These are phyloP conservation scores for Zygosaccharomyces lentus DNA, from an alignment of 805 yeast species.

Conservation along the genomic window DNA sequence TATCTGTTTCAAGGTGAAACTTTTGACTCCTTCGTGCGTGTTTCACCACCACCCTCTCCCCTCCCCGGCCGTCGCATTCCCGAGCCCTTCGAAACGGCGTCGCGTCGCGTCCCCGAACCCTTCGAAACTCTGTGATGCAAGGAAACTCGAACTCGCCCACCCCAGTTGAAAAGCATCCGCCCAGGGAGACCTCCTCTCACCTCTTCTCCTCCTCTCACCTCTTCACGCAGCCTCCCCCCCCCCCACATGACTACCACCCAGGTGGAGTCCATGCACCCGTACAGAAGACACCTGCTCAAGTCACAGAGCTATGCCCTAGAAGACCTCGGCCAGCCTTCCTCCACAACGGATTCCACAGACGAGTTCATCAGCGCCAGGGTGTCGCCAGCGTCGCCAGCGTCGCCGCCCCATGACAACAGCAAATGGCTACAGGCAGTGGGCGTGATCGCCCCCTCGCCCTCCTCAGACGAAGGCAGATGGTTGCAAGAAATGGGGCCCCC, in stretches of 20 bases:
- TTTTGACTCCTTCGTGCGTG: too few relatives aligned
- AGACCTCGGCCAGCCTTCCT: conserved; percentile 1
- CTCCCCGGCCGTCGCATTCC: too few relatives aligned
- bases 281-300: conserved; percentile 13
- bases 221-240: too few relatives aligned
- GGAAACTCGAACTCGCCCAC: too few relatives aligned
- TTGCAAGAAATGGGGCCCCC: conserved; percentile 10
- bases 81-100: too few relatives aligned
- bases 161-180: too few relatives aligned
- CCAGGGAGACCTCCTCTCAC: too few relatives aligned
- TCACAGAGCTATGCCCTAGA: conserved; percentile 9
- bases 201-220: too few relatives aligned
- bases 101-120: too few relatives aligned
- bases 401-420: neutral
- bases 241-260: neutral
- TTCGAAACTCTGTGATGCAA: neutral
- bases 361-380: conserved; percentile 2
- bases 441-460: too few relatives aligned
- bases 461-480: conserved; percentile 9
- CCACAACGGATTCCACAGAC: conserved; percentile 1
- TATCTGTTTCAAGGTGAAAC: neutral
- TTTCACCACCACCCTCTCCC: too few relatives aligned
- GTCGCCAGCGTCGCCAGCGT: neutral
- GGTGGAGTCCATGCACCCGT: conserved; percentile 14
- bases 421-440: too few relatives aligned